These are phyloP conservation scores for Mortierella antarctica DNA, from an alignment of 192 early-diverging fungal species.

Conservation along the genomic window DNA sequence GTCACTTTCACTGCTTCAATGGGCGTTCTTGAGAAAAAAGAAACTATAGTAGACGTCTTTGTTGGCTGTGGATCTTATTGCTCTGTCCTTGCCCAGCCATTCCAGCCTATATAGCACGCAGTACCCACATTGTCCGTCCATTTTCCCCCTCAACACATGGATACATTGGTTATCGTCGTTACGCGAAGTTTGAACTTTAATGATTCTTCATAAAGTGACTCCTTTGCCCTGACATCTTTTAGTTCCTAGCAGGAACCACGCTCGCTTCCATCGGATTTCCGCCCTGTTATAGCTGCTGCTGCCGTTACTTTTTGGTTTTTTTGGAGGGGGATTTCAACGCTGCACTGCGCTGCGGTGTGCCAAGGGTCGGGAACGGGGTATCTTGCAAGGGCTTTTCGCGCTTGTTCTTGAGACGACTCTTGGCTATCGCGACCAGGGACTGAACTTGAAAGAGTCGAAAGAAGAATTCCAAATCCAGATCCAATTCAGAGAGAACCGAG, in stretches of 20 bases:
- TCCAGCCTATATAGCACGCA: too few species aligned
- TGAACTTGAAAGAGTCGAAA: slow-evolving; percentile 11
- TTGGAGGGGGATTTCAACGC: not conserved
- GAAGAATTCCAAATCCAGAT: slow-evolving; percentile 11
- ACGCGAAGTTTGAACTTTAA: too few species aligned
- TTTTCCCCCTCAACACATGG: too few species aligned
- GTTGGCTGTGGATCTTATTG: not conserved
- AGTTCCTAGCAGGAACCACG: too few species aligned
- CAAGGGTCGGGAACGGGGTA: slow-evolving; percentile 1
- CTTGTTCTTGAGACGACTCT: not conserved
- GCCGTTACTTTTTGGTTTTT: too few species aligned
- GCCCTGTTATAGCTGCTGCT: too few species aligned
- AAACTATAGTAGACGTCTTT: not conserved
- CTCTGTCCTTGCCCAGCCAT: not conserved
- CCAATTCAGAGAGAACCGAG: slow-evolving; percentile 5
- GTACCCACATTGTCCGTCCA: too few species aligned
- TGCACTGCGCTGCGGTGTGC: slow-evolving; percentile 1
- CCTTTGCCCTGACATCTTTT: too few species aligned
- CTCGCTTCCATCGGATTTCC: too few species aligned
- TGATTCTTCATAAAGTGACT: too few species aligned
- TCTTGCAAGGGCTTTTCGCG: not conserved
- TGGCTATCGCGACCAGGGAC: not conserved
- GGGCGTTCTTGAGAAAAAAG: not conserved
- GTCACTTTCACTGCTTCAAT: not conserved
- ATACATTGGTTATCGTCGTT: too few species aligned